Evolutionary conservation across 2,329 filamentous ascomycete species (phyloP), one percentile per base, ranked within the genome.

Genomic region (Microthyrium microscopicum): DNA sequence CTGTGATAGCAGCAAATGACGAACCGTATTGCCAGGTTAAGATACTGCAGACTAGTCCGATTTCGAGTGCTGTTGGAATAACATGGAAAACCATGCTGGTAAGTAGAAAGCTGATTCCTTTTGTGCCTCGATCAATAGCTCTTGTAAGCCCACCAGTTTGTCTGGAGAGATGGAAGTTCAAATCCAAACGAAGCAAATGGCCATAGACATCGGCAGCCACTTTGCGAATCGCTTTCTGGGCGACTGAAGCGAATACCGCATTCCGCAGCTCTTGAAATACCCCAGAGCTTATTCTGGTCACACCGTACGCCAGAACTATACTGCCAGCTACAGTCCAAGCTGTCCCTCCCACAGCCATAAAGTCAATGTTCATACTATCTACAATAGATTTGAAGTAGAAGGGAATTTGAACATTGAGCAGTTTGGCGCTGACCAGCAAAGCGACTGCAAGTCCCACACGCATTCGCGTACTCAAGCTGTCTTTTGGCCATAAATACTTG

Each of bases 331-430:
- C 77, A 0, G 83, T 84, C 33, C 77, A 80, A 19, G 83, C 85
- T 0, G 84, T 93, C 5, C 84, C 85, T n/a, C 84, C 87, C 5
- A 81, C 60, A 12, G 77, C 68, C n/a, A 72, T 69, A 51, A 93
- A 76, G 54, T 98, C 89, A 44, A 98, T 70, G 53, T 98, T 98
- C 83, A 98, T 93, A 15, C 82, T 75, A 55, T 98, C 91, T 26
- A 98, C 82, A 42, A 98, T 95, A 55, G 63, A 85, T 64, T 95
- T 95, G 64, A 98, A 98, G 64, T 94, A 98, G 53, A 98, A 98
- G 0, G 89, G 89, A 29, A 98, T 83, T 60, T 98, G 84, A 12
- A 98, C 89, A 54, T 95, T 98, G 48, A 98, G 64, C 31, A 73
- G 73, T 66, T 98, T 98, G 51, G 84, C 83, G 38, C 85, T 82